Base-by-base conservation (phyloP, 2,329 filamentous ascomycete species). In the Fonsecaea multimorphosa region DNA sequence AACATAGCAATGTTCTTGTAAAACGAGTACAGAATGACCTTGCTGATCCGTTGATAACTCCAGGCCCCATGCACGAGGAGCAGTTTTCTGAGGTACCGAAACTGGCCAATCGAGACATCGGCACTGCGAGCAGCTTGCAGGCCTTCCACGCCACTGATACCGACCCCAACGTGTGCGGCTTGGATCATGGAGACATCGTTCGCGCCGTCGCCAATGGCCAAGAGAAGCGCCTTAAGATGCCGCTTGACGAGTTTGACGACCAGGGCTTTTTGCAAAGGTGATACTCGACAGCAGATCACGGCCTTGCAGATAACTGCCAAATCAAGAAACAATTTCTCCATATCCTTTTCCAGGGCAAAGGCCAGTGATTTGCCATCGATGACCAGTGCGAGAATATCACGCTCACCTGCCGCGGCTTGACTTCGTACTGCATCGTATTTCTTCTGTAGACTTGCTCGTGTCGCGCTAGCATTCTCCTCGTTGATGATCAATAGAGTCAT, bases 151-250 rank as follows among this genome's bases (percentile, higher is more conserved):
- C 95, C 95, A 75, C 93, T 97, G 78, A 99, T 99, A 79, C 95
- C 95, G 52, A 99, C 92, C 70, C 95, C 95, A 70, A 99, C 96
- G 76, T 99, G 95, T 12, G 95, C 95, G 11, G 95, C 95, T 81
- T 99, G 95, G 62, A 99, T 99, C 95, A 99, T 99, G 19, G 94
- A 97, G n/a, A 99, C 95, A 75, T 99, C 95, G 79, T 99, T 99
- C 54, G 95, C 95, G 70, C 95, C 95, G 74, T 99, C 95, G 72
- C 95, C 95, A 76, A 99, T 97, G 58, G 95, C 95, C 58, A 99
- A 87, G 60, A 97, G 87, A 72, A 99, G 93, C 12, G 92, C 88
- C 76, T 97, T 91, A 71, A 95, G 87, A 77, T 97, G 92, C 72
- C 93, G 92, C 80, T 98, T 99, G 75, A 99, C 95, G 71, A 98